Evolutionary conservation across 1,284 basidiomycete species (phyloP).

Genomic region (Leccinum insolens): DNA sequence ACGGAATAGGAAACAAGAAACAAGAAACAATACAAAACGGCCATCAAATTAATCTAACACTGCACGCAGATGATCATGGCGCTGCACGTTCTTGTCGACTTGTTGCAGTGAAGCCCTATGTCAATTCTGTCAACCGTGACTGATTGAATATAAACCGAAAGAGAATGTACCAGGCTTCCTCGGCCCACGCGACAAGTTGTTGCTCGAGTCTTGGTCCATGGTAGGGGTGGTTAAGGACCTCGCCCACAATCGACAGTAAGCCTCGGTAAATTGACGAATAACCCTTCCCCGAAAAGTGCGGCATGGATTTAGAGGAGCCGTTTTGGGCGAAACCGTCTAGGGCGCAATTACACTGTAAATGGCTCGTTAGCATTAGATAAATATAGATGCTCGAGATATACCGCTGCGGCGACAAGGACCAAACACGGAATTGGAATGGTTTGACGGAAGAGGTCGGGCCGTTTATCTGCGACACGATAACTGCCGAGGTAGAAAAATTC

Average conservation of each 20-base stretch:
- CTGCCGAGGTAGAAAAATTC: not conserved
- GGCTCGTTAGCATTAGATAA: not conserved
- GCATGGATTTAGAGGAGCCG: not conserved
- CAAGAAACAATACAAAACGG: no score
- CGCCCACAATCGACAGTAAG: not conserved
- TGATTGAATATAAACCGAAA: not conserved
- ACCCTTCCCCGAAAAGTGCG: not conserved
- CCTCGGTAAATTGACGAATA: not conserved
- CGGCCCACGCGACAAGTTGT: not conserved
- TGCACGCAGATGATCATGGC: no score
- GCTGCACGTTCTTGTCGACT: no score
- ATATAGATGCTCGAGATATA: not conserved
- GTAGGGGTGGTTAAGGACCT: not conserved
- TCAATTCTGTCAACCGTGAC: not conserved
- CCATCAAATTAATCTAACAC: no score
- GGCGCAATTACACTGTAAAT: not conserved
- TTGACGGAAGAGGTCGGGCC: not conserved
- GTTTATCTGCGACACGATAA: not conserved
- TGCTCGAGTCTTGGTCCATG: not conserved
- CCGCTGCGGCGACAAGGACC: not conserved
- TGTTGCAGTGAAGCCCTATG: not conserved
- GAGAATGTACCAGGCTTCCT: conserved; percentile 1
- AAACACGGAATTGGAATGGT: not conserved
- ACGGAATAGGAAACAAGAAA: no score
- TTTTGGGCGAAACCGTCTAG: not conserved